A percentile compares a stretch with the other conserved stretches of the same genome.
phyloP scores from a whole-genome alignment of 192 early-diverging fungal species.

The Paraglomus occultum region DNA sequence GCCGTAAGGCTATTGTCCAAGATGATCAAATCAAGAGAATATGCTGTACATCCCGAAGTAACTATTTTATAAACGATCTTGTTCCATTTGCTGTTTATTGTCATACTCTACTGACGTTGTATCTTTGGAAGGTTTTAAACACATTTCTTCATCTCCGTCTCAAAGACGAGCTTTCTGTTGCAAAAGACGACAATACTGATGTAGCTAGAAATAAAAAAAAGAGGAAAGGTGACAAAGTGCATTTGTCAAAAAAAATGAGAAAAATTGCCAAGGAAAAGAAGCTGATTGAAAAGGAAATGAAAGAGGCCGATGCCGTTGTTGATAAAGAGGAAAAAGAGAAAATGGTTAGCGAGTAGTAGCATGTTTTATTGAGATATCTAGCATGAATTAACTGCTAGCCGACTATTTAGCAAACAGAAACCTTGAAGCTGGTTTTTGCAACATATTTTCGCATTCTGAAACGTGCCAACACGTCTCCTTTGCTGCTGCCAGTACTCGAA shows the following conservation, averaged over 20 bases:
- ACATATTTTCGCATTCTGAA: slow-evolving; percentile 96
- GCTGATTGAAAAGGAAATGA: slow-evolving; percentile 75
- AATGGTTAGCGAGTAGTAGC: slow-evolving; percentile 43
- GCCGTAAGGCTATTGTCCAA: slow-evolving; percentile 83
- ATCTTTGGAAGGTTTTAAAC: slow-evolving; percentile 55
- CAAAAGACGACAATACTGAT: slow-evolving; percentile 51
- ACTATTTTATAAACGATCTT: background rate
- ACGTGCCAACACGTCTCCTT: slow-evolving; percentile 67
- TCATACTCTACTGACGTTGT: background rate
- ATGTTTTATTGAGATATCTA: background rate
- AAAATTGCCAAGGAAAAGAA: slow-evolving; percentile 73
- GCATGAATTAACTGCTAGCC: background rate
- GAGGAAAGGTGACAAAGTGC: slow-evolving; percentile 54
- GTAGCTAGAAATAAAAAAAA: slow-evolving; percentile 51
- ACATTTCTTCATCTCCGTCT: slow-evolving; percentile 82
- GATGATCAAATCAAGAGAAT: slow-evolving; percentile 79
- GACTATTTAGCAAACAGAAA: slow-evolving; percentile 75
- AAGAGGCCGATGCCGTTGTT: slow-evolving; percentile 88
- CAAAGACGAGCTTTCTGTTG: slow-evolving; percentile 72
- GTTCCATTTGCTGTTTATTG: background rate
- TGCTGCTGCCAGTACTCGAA: slow-evolving; percentile 75
- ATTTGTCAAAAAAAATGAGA: slow-evolving; percentile 63
- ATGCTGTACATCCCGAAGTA: slow-evolving; percentile 62
- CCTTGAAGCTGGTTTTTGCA: slow-evolving; percentile 90
- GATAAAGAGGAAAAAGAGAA: slow-evolving; percentile 79